Evolutionary conservation across 148 eudicot genomes (phyloP), one percentile per base, ranked within the genome.

Genomic region (Suaeda aralocaspica): DNA sequence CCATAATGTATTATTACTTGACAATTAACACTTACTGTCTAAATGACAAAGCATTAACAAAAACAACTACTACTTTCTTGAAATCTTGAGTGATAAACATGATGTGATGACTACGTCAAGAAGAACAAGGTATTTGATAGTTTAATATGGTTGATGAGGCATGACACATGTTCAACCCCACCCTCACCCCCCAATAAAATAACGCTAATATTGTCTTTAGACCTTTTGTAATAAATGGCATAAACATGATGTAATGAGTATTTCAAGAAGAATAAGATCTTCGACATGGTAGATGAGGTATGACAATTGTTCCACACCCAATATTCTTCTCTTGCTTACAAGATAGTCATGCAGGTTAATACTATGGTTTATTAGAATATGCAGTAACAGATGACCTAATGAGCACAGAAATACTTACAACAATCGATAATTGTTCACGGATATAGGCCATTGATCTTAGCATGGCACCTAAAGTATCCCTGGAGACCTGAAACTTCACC

Each of bases 371-470:
- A 28, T 33, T 13, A 21, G 31, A 5, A 42, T 28, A 15, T 25
- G 26, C 50, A 34, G 51, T 11, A 59, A n/a, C 0, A 59, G 59
- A 33, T 46, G 10, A 24, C 28, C 55, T 2, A 73, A 58, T 9
- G 13, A 64, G 63, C 60, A 64, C 22, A 67, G 30, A 33, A 72
- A 52, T 22, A 44, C 80, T 72, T 87, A 92, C 97, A 57, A 69
- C 69, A 76, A 66, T 82, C 24, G 90, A 87, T 29, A 92, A 84
- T 72, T 92, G 97, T 73, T 89, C 94, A 28, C 90, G 85, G 16
- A 92, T 92, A 76, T 92, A 92, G 46, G 92, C 92, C 95, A 92
- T 92, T 53, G 97, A 92, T 82, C 97, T 82, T 81, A 89, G 77
- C 95, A 92, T 89, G 72, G 97, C 97, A 79, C 89, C 92, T 72